These are phyloP conservation scores for Psidium friedrichsthalianum DNA, from an alignment of 345 rosid species.

Conservation along the genomic window DNA sequence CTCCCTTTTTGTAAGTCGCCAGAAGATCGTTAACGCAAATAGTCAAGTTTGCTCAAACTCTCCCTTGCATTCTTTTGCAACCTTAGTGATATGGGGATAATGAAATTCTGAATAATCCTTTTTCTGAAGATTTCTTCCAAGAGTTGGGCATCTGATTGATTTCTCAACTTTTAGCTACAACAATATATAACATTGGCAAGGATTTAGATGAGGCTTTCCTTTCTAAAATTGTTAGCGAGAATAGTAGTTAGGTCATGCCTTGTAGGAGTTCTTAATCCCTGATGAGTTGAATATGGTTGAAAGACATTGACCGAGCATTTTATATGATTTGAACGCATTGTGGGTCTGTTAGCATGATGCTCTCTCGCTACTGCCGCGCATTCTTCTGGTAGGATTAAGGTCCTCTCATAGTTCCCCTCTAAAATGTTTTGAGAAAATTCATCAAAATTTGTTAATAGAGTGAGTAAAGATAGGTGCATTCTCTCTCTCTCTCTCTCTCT, in stretches of 20 bases:
- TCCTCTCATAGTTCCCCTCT: background rate
- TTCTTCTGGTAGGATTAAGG: background rate
- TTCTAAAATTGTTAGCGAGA: background rate
- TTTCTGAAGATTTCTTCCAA: background rate
- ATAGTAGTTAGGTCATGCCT: background rate
- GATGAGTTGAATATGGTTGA: background rate
- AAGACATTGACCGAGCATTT: background rate
- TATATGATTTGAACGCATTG: background rate
- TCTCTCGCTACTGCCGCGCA: background rate
- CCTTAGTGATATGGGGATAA: background rate
- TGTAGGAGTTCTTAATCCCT: background rate
- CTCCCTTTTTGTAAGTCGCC: background rate
- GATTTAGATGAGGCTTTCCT: background rate
- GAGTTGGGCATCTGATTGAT: background rate
- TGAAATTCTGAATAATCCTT: background rate
- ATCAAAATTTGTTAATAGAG: background rate
- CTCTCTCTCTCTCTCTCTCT: background rate
- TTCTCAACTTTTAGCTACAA: background rate
- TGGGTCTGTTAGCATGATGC: background rate
- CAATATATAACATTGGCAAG: background rate
- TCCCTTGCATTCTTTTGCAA: background rate
- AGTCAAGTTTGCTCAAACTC: background rate
- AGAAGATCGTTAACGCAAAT: background rate
- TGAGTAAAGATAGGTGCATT: background rate
- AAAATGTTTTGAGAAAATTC: background rate